These are phyloP conservation scores for Lachancea quebecensis DNA, from an alignment of 805 yeast genomes.

Conservation along the genomic window DNA sequence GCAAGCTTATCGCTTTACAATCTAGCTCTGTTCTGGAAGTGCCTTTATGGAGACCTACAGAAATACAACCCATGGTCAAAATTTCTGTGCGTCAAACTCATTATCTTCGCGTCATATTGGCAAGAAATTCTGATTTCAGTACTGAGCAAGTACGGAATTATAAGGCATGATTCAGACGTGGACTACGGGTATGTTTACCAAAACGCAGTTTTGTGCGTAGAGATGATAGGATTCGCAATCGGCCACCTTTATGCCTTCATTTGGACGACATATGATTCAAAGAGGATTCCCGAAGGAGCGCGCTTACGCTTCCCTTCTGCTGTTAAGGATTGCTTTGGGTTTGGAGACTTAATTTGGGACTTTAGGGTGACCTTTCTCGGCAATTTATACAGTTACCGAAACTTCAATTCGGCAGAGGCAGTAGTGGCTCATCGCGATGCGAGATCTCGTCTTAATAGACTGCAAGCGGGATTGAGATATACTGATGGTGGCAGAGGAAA, in stretches of 20 bases:
- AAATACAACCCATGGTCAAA: conserved; percentile 87
- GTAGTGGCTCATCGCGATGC: conserved; percentile 63
- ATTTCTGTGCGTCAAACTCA: conserved; percentile 85
- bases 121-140: conserved; percentile 65
- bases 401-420: conserved; percentile 76
- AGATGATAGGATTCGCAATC: conserved; percentile 75
- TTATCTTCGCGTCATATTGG: conserved; percentile 98
- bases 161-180: conserved; percentile 31
- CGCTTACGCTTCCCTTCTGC: conserved; percentile 59
- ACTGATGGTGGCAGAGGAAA: conserved; percentile 69
- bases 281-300: conserved; percentile 59
- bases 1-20: conserved; percentile 79
- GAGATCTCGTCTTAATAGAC: conserved; percentile 54
- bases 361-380: conserved; percentile 64
- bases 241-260: conserved; percentile 88
- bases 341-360: conserved; percentile 74
- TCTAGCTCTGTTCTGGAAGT: conserved; percentile 87
- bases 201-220: conserved; percentile 73
- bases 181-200: conserved; percentile 56
- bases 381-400: conserved; percentile 67
- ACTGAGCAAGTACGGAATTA: conserved; percentile 41
- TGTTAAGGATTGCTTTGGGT: conserved; percentile 65
- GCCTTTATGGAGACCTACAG: conserved; percentile 67
- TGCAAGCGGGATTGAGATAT: conserved; percentile 79
- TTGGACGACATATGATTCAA: conserved; percentile 59